Evolutionary conservation across 2,329 filamentous ascomycete genomes (phyloP).

Genomic region (Pochonia chlamydosporia): DNA sequence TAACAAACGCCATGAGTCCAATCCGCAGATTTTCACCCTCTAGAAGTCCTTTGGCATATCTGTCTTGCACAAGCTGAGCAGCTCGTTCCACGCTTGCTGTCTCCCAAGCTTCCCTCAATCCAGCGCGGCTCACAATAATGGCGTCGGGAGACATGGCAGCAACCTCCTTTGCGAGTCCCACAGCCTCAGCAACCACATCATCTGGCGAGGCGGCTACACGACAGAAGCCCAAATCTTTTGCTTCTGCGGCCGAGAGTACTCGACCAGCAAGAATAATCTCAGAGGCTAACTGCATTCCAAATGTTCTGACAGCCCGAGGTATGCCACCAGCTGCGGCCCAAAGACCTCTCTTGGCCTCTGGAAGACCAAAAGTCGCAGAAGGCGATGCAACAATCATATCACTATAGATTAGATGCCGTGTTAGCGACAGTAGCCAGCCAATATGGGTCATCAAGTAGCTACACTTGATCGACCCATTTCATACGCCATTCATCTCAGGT

Average conservation of each 20-base stretch:
- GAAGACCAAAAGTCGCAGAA: constrained; percentile 44
- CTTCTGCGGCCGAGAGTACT: constrained; percentile 36
- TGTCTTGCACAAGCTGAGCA: constrained; percentile 32
- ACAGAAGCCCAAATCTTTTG: constrained; percentile 17
- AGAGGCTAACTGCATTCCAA: constrained; percentile 39
- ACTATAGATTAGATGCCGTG: too few species aligned
- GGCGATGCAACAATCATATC: constrained; percentile 49
- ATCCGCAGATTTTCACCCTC: constrained; percentile 42
- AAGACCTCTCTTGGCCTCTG: constrained; percentile 49
- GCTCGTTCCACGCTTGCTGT: constrained; percentile 33
- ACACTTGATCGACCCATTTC: too few species aligned
- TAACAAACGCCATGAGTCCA: constrained; percentile 44
- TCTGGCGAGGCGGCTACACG: constrained; percentile 31
- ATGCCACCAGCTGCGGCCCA: constrained; percentile 47
- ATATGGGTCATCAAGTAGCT: too few species aligned
- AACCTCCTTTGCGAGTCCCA: constrained; percentile 28
- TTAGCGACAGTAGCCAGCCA: not conserved
- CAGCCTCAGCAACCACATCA: constrained; percentile 28
- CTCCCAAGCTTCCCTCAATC: constrained; percentile 32
- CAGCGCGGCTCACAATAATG: constrained; percentile 33
- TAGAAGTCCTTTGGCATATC: constrained; percentile 32
- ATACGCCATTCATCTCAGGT: too few species aligned
- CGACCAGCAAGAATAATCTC: constrained; percentile 45
- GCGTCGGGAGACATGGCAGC: constrained; percentile 29
- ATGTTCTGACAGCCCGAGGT: constrained; percentile 40